A percentile compares a stretch with the other conserved stretches of the same genome.
Conservation (phyloP, 2,329 filamentous ascomycete species). For the Periconia macrospinosa region DNA sequence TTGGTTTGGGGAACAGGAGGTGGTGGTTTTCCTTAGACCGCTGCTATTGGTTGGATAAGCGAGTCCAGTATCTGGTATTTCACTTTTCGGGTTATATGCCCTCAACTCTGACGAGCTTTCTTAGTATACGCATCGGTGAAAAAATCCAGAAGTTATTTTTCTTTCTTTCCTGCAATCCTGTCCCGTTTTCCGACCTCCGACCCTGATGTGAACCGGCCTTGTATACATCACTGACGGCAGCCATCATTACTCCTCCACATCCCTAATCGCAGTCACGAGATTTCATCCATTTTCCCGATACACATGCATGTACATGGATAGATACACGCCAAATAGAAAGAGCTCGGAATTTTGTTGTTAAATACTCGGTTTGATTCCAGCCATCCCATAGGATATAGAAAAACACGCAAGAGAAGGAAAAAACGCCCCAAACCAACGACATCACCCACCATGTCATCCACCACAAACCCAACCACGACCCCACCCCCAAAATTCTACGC, state of each 20-base stretch:
- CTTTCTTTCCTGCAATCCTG: not conserved
- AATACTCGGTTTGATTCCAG: not conserved
- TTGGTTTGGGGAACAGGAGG: constrained; percentile 4
- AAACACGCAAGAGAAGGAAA: not conserved
- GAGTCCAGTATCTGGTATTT: constrained; percentile 26
- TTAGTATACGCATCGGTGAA: constrained; percentile 10
- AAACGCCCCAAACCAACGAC: not conserved
- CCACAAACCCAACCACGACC: not conserved
- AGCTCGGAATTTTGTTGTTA: not conserved
- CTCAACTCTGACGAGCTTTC: constrained; percentile 17
- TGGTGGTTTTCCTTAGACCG: not conserved
- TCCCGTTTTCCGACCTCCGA: not conserved
- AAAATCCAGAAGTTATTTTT: not conserved
- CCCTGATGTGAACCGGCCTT: not conserved
- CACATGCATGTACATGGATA: not conserved
- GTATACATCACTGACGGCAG: not conserved
- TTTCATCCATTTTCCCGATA: not conserved
- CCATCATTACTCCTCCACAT: not conserved
- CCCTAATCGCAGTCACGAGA: not conserved
- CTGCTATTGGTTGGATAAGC: constrained; percentile 20
- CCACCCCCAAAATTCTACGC: constrained; percentile 58
- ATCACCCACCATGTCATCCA: not conserved
- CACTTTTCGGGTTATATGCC: constrained; percentile 16
- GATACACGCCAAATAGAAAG: not conserved
- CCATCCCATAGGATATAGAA: not conserved